Conservation (phyloP, 23 red algal genomes). For the Porphyridium purpureum region DNA sequence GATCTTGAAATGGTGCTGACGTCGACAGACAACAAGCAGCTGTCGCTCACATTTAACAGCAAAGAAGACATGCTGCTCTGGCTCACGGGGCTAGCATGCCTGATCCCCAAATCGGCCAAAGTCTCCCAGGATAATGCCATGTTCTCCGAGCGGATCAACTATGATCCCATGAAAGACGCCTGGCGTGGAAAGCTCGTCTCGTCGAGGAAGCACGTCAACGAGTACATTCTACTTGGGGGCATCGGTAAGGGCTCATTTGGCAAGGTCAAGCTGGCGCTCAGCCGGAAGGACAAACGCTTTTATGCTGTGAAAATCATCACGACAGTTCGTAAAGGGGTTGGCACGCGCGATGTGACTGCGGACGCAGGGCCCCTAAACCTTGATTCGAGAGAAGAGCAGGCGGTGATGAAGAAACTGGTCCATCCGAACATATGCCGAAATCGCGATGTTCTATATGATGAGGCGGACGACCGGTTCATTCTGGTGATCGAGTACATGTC, state of each 20-base stretch:
- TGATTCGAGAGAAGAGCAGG: conserved; percentile 68
- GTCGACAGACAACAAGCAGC: conserved; percentile 27
- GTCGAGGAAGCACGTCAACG: conserved; percentile 57
- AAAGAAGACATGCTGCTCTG: conserved; percentile 34
- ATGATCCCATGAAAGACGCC: conserved; percentile 59
- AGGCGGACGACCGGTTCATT: conserved; percentile 26
- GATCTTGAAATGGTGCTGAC: conserved; percentile 44
- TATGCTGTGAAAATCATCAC: conserved; percentile 79
- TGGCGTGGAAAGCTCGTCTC: conserved; percentile 61
- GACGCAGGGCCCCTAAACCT: conserved; percentile 24
- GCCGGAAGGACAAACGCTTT: conserved; percentile 50
- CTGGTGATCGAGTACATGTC: conserved; percentile 79
- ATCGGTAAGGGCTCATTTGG: conserved; percentile 84
- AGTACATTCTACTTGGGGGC: conserved; percentile 69
- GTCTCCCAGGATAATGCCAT: conserved; percentile 26
- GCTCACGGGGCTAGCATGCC: conserved; percentile 58
- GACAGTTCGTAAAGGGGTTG: neutral
- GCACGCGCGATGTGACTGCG: conserved; percentile 47
- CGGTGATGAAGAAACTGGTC: conserved; percentile 67
- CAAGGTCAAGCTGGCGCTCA: conserved; percentile 76
- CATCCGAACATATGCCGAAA: conserved; percentile 74
- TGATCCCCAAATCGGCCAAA: conserved; percentile 60
- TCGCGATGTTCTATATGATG: conserved; percentile 44
- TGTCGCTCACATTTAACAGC: conserved; percentile 28
- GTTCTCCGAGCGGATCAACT: conserved; percentile 17